Percentiles rank a stretch among this genome's conserved stretches.
phyloP scores from a whole-genome alignment of 1,139 yeast species.

The Arxiozyma bovina region DNA sequence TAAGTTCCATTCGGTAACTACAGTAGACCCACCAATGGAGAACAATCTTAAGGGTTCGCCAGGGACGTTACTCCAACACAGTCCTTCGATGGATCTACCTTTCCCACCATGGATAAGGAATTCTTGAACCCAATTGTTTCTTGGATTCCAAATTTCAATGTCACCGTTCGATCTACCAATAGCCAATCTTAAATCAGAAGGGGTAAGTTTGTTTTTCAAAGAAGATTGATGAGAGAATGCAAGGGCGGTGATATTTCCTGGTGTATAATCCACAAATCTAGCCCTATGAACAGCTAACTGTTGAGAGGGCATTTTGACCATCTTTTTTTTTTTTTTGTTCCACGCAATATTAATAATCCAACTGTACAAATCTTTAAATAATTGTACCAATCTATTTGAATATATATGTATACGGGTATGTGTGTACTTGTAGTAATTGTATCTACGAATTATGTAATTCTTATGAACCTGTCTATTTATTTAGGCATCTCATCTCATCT shows the following conservation, averaged over 20 bases:
- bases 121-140: slow-evolving; percentile 49
- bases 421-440: neutral
- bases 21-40: slow-evolving; percentile 89
- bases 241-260: slow-evolving; percentile 75
- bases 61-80: slow-evolving; percentile 59
- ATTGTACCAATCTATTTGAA: too few relatives aligned
- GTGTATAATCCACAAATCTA: slow-evolving; percentile 82
- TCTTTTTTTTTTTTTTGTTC: too few relatives aligned
- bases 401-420: neutral
- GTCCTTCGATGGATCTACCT: slow-evolving; percentile 81
- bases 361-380: too few relatives aligned
- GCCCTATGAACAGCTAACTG: slow-evolving; percentile 58
- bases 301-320: neutral
- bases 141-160: slow-evolving; percentile 93
- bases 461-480: neutral
- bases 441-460: too few relatives aligned
- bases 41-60: slow-evolving; percentile 59
- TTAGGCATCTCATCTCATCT: slow-evolving; percentile 2
- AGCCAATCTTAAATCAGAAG: slow-evolving; percentile 67
- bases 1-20: slow-evolving; percentile 88
- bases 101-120: slow-evolving; percentile 67
- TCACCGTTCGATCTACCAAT: slow-evolving; percentile 93
- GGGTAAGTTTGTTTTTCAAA: slow-evolving; percentile 39
- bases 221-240: slow-evolving; percentile 65
- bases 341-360: neutral